Conservation (phyloP, 371 early-diverging fungal genomes). For the Coemansia sp. region DNA sequence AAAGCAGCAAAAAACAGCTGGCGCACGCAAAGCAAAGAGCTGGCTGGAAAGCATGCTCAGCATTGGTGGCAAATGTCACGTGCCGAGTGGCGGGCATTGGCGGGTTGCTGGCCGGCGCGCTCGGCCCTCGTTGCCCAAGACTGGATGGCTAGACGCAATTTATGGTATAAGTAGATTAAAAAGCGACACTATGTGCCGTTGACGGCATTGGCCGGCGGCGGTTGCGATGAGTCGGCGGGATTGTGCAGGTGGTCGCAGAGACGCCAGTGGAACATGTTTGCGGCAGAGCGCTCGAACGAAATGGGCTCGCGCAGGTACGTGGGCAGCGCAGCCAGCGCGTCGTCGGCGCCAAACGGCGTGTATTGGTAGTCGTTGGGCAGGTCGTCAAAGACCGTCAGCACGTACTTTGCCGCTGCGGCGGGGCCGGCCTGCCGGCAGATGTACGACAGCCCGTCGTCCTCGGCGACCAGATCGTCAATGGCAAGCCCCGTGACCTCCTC, state of each 20-base stretch:
- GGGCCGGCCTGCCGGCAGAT: conserved; percentile 40
- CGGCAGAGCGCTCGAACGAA: conserved; percentile 32
- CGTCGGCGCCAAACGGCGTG: conserved; percentile 22
- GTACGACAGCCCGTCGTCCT: conserved; percentile 46
- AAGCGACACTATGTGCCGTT: not conserved
- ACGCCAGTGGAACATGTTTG: conserved; percentile 48
- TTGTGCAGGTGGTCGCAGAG: conserved; percentile 42
- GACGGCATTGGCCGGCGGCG: not conserved
- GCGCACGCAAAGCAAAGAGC: too few relatives aligned
- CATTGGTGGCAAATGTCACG: too few relatives aligned
- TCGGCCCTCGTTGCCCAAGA: too few relatives aligned
- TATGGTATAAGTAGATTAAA: not conserved
- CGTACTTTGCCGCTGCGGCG: conserved; percentile 14
- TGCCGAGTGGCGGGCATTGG: too few relatives aligned
- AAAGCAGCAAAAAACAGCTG: too few relatives aligned
- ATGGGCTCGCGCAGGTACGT: conserved; percentile 39
- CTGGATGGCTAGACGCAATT: not conserved
- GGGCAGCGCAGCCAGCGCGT: conserved; percentile 23
- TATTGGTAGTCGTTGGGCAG: conserved; percentile 47
- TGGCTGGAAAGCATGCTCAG: too few relatives aligned
- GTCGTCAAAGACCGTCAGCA: conserved; percentile 43
- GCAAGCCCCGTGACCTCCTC: conserved; percentile 39
- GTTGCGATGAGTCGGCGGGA: not conserved
- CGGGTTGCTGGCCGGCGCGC: too few relatives aligned
- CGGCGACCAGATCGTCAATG: conserved; percentile 41